These are phyloP conservation scores for Hypholoma fasciculare DNA, from an alignment of 768 basidiomycete genomes.

Conservation along the genomic window DNA sequence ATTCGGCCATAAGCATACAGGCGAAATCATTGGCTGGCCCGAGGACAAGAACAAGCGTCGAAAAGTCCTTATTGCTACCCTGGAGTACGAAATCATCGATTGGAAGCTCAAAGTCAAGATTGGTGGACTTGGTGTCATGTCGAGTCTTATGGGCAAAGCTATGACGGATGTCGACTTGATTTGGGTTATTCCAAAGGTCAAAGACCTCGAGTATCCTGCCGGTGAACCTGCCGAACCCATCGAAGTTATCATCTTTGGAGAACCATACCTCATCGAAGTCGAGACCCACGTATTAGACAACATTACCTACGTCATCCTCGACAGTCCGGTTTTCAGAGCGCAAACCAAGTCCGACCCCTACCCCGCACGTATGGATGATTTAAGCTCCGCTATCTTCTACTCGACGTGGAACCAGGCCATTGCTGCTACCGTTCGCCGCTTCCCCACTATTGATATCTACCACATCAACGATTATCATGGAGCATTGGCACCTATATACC, in stretches of 20 bases:
- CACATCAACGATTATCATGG: slow-evolving; percentile 97
- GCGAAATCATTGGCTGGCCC: slow-evolving; percentile 94
- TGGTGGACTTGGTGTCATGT: slow-evolving; percentile 97
- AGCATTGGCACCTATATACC: slow-evolving; percentile 86
- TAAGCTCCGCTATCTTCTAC: slow-evolving; percentile 96
- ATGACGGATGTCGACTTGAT: slow-evolving; percentile 96
- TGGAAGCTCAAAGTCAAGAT: slow-evolving; percentile 99
- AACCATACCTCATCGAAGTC: slow-evolving; percentile 93
- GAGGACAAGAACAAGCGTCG: slow-evolving; percentile 90
- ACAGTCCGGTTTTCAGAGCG: slow-evolving; percentile 94
- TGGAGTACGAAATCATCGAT: slow-evolving; percentile 96
- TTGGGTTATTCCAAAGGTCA: slow-evolving; percentile 95
- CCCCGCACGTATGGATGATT: slow-evolving; percentile 95
- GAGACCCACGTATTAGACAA: slow-evolving; percentile 93
- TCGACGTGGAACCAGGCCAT: slow-evolving; percentile 99
- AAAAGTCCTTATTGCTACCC: slow-evolving; percentile 87
- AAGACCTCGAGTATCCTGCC: slow-evolving; percentile 89
- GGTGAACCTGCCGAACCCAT: slow-evolving; percentile 93
- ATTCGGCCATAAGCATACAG: slow-evolving; percentile 60
- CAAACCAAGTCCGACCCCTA: slow-evolving; percentile 97
- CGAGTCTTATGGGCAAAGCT: slow-evolving; percentile 94
- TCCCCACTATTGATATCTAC: slow-evolving; percentile 89
- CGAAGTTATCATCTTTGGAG: slow-evolving; percentile 95
- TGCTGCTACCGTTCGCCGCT: slow-evolving; percentile 84
- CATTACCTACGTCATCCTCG: slow-evolving; percentile 92